phyloP scores from a whole-genome alignment of 108 stramenopile species.

The Cyclotella sp. region DNA sequence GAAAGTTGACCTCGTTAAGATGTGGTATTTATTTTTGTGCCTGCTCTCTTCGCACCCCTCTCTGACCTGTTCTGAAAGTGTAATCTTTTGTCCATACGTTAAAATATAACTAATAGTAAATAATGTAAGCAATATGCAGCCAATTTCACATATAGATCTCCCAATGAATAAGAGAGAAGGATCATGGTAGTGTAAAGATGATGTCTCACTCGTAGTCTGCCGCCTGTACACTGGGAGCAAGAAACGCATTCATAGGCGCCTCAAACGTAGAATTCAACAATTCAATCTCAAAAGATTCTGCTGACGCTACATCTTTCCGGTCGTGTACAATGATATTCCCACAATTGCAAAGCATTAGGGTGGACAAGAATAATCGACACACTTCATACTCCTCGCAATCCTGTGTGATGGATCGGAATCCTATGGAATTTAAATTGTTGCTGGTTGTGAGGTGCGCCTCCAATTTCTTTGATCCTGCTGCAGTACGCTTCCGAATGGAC shows the following conservation, averaged over 20 bases:
- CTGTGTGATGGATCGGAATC: slow-evolving; percentile 31
- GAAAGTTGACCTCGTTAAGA: too few species aligned
- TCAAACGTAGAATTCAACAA: slow-evolving; percentile 63
- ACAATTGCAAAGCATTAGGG: slow-evolving; percentile 92
- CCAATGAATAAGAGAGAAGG: too few species aligned
- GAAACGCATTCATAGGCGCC: slow-evolving; percentile 77
- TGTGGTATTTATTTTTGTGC: too few species aligned
- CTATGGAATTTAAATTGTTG: slow-evolving; percentile 39
- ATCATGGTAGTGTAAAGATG: too few species aligned
- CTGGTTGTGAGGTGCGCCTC: slow-evolving; percentile 35
- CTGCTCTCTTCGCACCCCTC: too few species aligned
- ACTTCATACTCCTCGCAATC: slow-evolving; percentile 84
- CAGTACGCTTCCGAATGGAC: slow-evolving; percentile 33
- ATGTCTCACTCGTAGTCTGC: background rate
- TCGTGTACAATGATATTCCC: slow-evolving; percentile 87
- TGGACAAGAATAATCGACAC: slow-evolving; percentile 94
- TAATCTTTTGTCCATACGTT: too few species aligned
- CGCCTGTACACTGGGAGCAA: slow-evolving; percentile 56
- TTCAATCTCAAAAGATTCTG: slow-evolving; percentile 71
- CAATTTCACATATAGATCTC: too few species aligned
- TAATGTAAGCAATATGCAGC: too few species aligned
- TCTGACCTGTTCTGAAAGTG: too few species aligned
- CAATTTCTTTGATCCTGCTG: slow-evolving; percentile 42
- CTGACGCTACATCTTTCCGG: slow-evolving; percentile 44
- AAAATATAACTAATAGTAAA: too few species aligned